Conservation (phyloP, 129 eudicot genomes). For the Saussurea involucrata region DNA sequence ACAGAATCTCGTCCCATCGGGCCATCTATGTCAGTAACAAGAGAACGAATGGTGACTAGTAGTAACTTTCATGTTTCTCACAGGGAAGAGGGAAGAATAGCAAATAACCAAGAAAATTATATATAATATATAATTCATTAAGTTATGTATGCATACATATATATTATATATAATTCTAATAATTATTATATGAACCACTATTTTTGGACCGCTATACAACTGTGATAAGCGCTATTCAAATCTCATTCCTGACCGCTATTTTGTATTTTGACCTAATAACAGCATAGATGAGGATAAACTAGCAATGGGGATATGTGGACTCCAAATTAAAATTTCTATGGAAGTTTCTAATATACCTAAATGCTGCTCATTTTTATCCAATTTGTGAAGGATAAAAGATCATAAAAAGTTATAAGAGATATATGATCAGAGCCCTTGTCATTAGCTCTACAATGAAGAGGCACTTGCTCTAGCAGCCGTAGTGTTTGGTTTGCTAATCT, state of each 20-base stretch:
- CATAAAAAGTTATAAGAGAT: background rate
- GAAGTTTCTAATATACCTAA: background rate
- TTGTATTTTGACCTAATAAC: too few species aligned
- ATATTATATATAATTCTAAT: too few species aligned
- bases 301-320: background rate
- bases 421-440: background rate
- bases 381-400: background rate
- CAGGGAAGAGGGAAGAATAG: background rate
- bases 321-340: background rate
- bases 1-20: conserved; percentile 85
- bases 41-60: background rate
- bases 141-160: too few species aligned
- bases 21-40: conserved; percentile 54
- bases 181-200: too few species aligned
- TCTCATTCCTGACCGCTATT: too few species aligned
- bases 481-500: background rate
- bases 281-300: background rate
- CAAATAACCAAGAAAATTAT: background rate
- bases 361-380: background rate
- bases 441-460: background rate
- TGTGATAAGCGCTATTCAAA: too few species aligned
- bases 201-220: too few species aligned
- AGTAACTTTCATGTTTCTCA: background rate
- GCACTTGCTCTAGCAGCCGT: background rate
- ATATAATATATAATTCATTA: too few species aligned